These are phyloP conservation scores for Malassezia psittaci DNA, from an alignment of 1,284 basidiomycete species.

Conservation along the genomic window DNA sequence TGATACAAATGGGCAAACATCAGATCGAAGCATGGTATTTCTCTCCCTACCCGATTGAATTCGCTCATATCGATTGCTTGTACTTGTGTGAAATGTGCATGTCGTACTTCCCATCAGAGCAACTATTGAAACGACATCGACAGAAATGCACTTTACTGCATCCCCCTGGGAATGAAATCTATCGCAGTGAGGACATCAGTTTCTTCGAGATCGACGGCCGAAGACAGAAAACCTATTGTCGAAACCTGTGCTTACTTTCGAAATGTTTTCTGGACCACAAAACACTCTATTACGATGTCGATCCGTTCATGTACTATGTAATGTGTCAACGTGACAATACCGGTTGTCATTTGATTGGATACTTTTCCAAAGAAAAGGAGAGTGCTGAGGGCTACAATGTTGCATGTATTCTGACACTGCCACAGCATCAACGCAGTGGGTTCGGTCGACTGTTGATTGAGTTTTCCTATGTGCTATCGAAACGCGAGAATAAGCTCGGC, in stretches of 20 bases:
- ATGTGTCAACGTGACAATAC: constrained; percentile 80
- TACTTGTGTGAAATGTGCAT: constrained; percentile 97
- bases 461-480: constrained; percentile 94
- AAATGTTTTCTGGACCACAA: constrained; percentile 99
- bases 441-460: constrained; percentile 94
- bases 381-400: constrained; percentile 97
- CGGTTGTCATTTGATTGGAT: constrained; percentile 90
- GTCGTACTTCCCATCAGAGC: constrained; percentile 35
- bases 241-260: constrained; percentile 87
- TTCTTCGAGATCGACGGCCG: constrained; percentile 98
- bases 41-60: constrained; percentile 95
- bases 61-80: constrained; percentile 82
- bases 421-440: constrained; percentile 90
- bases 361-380: constrained; percentile 99
- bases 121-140: constrained; percentile 58
- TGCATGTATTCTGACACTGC: constrained; percentile 93
- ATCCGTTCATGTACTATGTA: constrained; percentile 98
- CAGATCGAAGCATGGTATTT: constrained; percentile 99
- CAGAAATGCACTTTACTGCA: constrained; percentile 83
- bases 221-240: constrained; percentile 89
- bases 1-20: constrained; percentile 86
- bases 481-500: constrained; percentile 88
- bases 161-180: constrained; percentile 98
- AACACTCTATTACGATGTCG: constrained; percentile 98
- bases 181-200: constrained; percentile 87